These are phyloP conservation scores for Cladosporium phlei DNA, from an alignment of 2,329 filamentous ascomycete species.

Conservation along the genomic window DNA sequence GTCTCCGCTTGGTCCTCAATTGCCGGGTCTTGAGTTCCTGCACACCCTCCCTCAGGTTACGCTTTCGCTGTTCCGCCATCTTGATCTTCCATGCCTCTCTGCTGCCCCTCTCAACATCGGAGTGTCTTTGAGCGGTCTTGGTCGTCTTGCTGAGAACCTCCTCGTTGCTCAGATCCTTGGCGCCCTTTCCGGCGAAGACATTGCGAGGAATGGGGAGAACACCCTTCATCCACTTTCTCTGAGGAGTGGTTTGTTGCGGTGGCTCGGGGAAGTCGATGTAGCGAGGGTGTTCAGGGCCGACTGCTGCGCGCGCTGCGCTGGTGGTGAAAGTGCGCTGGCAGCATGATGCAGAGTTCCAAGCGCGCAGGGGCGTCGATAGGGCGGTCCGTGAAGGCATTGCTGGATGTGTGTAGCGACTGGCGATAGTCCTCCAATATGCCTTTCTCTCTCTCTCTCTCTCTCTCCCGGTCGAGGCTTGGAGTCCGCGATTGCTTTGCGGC, in stretches of 20 bases:
- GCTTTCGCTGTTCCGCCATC: slow-evolving; percentile 67
- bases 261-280: slow-evolving; percentile 79
- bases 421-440: too few species aligned
- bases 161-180: slow-evolving; percentile 53
- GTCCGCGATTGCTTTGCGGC: slow-evolving; percentile 13
- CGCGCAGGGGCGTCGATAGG: slow-evolving; percentile 25
- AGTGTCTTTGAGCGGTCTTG: slow-evolving; percentile 30
- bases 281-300: slow-evolving; percentile 80
- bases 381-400: slow-evolving; percentile 40
- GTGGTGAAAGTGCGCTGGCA: slow-evolving; percentile 41
- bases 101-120: slow-evolving; percentile 37
- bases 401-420: too few species aligned
- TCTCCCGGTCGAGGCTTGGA: slow-evolving; percentile 13
- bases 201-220: slow-evolving; percentile 77
- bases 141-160: slow-evolving; percentile 21
- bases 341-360: slow-evolving; percentile 35
- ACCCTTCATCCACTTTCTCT: slow-evolving; percentile 59
- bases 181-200: slow-evolving; percentile 57
- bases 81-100: slow-evolving; percentile 62
- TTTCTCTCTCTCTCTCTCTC: too few species aligned
- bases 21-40: slow-evolving; percentile 65
- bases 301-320: slow-evolving; percentile 39
- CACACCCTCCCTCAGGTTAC: slow-evolving; percentile 68
- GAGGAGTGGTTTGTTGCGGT: slow-evolving; percentile 61
- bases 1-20: slow-evolving; percentile 36